Evolutionary conservation across 441 rosid genomes (phyloP), one percentile per base, ranked within the genome.

Genomic region (Biscutella auriculata): DNA sequence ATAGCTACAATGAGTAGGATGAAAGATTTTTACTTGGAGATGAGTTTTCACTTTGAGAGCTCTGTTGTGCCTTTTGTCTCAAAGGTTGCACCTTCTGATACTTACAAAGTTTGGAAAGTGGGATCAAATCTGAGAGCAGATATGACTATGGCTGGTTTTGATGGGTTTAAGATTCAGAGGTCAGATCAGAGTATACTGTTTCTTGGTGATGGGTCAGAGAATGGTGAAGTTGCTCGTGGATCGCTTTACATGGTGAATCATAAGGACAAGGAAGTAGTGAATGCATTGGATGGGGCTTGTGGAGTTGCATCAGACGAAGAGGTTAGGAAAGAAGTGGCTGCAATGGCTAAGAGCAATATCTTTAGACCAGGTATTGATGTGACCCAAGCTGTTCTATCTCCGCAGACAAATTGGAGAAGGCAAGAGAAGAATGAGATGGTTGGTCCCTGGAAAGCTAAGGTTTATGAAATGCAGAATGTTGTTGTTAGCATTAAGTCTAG

Each of bases 11-110:
- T 89, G 97, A 75, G 69, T 27, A 79, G 97, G 67, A 89, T 93
- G 97, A 79, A 97, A 70, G 97, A 93, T 64, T 93, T 93, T 62
- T 93, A 94, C 53, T 89, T 94, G 99, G 99, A 94, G 73, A 94
- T 94, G 33, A 87, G 88, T 0, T 94, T 94, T 79, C 86, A 94
- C 61, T 94, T 94, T 63, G 97, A 94, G 72, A 89, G 97, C 67
- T 84, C 99, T 28, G 97, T 93, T 44, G 85, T 93, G 48, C 99
- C 99, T 36, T 93, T 93, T 72, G 85, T 93, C 33, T 85, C 99
- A 3, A 79, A 95, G 70, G 85, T 93, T 44, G 99, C 96, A 5
- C 97, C 99, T 54, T 93, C 99, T 4, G 99, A 93, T 73, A 93
- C 99, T 12, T 93, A 93, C 68, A 93, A 85, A 73, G 87, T 93